Percentiles rank a stretch among this genome's conserved stretches.
phyloP scores from a whole-genome alignment of 176 grass and related monocot species.

The Rhynchospora tenuis region DNA sequence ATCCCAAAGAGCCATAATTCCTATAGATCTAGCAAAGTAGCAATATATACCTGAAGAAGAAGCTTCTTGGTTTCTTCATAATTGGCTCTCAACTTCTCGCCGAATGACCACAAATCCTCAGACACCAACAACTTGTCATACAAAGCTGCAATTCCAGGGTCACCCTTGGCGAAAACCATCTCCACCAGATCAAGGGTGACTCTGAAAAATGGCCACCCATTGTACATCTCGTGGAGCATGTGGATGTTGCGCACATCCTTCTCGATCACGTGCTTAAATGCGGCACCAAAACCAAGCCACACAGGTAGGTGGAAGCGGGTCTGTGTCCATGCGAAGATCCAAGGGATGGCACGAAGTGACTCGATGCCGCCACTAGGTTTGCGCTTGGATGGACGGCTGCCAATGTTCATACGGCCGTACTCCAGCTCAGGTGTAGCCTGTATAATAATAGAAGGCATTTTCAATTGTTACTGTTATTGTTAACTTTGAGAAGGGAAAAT shows the following conservation, averaged over 20 bases:
- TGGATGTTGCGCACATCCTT: constrained; percentile 74
- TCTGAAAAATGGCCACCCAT: constrained; percentile 89
- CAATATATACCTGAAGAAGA: constrained; percentile 65
- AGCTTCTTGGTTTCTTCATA: constrained; percentile 76
- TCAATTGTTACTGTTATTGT: not conserved
- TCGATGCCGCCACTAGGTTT: constrained; percentile 92
- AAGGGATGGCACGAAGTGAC: constrained; percentile 82
- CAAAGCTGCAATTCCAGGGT: constrained; percentile 86
- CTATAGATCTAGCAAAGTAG: not conserved
- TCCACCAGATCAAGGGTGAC: constrained; percentile 93
- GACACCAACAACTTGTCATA: constrained; percentile 89
- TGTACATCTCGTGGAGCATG: constrained; percentile 79
- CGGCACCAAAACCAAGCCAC: constrained; percentile 91
- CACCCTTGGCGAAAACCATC: constrained; percentile 96
- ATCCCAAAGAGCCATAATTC: not conserved
- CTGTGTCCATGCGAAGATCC: constrained; percentile 98
- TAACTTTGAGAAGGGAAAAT: not conserved
- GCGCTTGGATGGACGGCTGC: constrained; percentile 77
- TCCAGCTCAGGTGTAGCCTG: constrained; percentile 83
- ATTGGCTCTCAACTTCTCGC: constrained; percentile 58
- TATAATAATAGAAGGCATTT: constrained; percentile 3
- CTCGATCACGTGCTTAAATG: constrained; percentile 69
- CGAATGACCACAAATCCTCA: constrained; percentile 67
- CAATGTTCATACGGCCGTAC: constrained; percentile 96
- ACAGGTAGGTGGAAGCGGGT: constrained; percentile 88